These are phyloP conservation scores for Phytopythium montanum DNA, from an alignment of 352 stramenopile species.

Conservation along the genomic window DNA sequence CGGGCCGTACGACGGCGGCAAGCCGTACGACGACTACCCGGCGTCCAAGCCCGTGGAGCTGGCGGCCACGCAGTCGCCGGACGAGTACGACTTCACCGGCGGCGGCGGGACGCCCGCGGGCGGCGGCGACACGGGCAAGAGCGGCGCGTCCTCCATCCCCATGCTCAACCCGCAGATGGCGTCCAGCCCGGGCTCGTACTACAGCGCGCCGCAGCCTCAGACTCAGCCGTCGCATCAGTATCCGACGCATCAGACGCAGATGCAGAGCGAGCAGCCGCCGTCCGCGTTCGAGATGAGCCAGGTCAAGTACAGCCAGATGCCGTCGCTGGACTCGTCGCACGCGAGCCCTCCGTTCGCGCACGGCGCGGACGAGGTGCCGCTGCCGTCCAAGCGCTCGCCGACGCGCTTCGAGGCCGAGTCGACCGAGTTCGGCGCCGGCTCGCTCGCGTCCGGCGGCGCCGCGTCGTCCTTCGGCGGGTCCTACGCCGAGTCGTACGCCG, in stretches of 20 bases:
- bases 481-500: slow-evolving; percentile 55
- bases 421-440: slow-evolving; percentile 48
- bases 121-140: slow-evolving; percentile 6
- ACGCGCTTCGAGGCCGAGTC: slow-evolving; percentile 52
- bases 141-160: slow-evolving; percentile 26
- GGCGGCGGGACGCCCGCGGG: slow-evolving; percentile 9
- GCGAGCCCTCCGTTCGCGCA: slow-evolving; percentile 32
- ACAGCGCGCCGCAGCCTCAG: slow-evolving; percentile 2
- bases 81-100: slow-evolving; percentile 35
- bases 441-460: slow-evolving; percentile 21
- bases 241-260: not conserved
- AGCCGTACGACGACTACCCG: slow-evolving; percentile 36
- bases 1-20: slow-evolving; percentile 26
- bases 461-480: slow-evolving; percentile 24
- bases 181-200: slow-evolving; percentile 25
- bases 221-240: not conserved
- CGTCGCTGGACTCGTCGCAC: slow-evolving; percentile 18
- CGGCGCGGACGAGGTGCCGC: slow-evolving; percentile 28
- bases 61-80: slow-evolving; percentile 19
- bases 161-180: slow-evolving; percentile 20
- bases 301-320: slow-evolving; percentile 13
- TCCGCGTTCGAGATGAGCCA: slow-evolving; percentile 10
- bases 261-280: slow-evolving; percentile 1
- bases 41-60: slow-evolving; percentile 15
- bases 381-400: slow-evolving; percentile 35